Conservation (phyloP, 2,329 filamentous ascomycete genomes). For the Trichoderma simmonsii region DNA sequence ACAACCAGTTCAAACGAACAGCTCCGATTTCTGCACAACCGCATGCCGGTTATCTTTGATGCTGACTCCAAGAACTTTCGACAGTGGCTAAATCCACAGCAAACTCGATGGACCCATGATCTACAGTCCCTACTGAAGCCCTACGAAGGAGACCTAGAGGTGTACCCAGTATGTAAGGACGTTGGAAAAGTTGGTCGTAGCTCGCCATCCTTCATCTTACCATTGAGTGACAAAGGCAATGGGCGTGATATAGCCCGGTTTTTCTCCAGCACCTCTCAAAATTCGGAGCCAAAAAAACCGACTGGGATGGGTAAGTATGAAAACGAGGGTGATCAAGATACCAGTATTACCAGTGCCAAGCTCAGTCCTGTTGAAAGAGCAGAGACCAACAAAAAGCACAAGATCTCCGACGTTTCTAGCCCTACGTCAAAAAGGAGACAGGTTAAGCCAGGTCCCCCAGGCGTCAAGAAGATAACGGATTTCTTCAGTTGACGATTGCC, state of each 20-base stretch:
- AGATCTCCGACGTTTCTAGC: neutral
- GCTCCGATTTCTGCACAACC: slow-evolving; percentile 82
- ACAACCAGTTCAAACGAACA: slow-evolving; percentile 84
- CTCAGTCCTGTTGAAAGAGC: neutral
- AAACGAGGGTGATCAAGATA: neutral
- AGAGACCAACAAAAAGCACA: neutral
- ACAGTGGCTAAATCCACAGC: slow-evolving; percentile 74
- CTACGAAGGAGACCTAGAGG: slow-evolving; percentile 73
- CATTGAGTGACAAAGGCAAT: slow-evolving; percentile 79
- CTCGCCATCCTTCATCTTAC: slow-evolving; percentile 77
- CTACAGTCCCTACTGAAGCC: slow-evolving; percentile 78
- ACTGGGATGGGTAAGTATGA: neutral
- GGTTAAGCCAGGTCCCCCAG: neutral
- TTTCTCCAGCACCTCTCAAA: slow-evolving; percentile 57
- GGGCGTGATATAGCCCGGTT: slow-evolving; percentile 94
- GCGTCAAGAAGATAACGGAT: neutral
- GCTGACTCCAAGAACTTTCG: slow-evolving; percentile 66
- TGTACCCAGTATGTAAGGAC: slow-evolving; percentile 81
- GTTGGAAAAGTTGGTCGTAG: slow-evolving; percentile 95
- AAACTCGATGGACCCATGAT: slow-evolving; percentile 70
- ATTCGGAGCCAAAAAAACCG: neutral
- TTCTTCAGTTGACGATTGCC: neutral
- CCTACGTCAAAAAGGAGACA: neutral
- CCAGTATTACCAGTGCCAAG: neutral
- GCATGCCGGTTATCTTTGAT: slow-evolving; percentile 93